Base-by-base conservation (phyloP, 164 flowering plant species). In the Cinnamomum micranthum region DNA sequence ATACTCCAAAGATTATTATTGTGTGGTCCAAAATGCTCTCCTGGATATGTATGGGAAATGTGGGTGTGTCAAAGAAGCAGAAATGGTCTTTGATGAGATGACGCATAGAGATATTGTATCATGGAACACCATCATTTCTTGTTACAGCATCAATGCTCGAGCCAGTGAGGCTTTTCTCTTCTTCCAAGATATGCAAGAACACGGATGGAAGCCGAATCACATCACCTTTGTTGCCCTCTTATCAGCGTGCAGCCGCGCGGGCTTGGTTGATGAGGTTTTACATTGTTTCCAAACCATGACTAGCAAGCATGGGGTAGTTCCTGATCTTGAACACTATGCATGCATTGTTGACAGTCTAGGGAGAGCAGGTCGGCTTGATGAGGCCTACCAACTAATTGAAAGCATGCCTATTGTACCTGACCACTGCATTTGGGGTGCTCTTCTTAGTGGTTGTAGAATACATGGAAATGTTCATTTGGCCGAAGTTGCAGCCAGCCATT, bases 11-110 rank as follows among this genome's bases (percentile, higher is more conserved):
- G 76, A 69, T 51, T 64, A 63, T 47, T 69, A 20, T 24, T 55
- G 20, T 55, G 75, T 74, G 9, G 77, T 77, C 50, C 77, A 75
- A 72, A 80, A 80, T 73, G 60, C 80, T 51, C 78, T 80, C 50
- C 19, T 77, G 67, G 83, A 77, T 65, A 77, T 77, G 83, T 80
- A 80, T 72, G 83, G 76, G 35, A 80, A 80, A 70, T 80, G 83
- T 47, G 83, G 83, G 14, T 80, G 80, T 63, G 68, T 71, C 14
- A 72, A 75, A 47, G 80, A 75, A 31, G 83, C 83, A 41, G 71
- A 58, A 69, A 72, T 72, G 35, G 22, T 75, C 28, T 80, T 80
- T 22, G 69, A 75, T 58, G 80, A 74, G 68, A 77, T 77, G 76
- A 64, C 23, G 7, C 23, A 2, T n/a, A 80, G 33, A 50, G 83